Percentiles rank a stretch among this genome's conserved stretches.
phyloP scores from a whole-genome alignment of 169 alveolate genomes.

The Cryptosporidium sp. region DNA sequence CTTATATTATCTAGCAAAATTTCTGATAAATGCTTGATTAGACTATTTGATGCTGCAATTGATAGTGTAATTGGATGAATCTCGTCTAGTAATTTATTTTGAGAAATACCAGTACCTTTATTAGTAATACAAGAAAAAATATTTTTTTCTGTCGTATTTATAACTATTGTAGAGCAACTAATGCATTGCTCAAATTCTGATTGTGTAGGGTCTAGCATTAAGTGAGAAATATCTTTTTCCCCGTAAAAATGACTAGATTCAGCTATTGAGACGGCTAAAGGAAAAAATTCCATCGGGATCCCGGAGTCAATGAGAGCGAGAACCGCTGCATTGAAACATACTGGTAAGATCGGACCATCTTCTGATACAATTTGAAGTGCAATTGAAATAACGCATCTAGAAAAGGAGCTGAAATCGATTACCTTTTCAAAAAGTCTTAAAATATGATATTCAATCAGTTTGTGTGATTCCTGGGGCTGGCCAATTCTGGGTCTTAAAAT shows the following conservation, averaged over 20 bases:
- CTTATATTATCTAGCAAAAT: neutral
- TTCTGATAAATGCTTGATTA: neutral
- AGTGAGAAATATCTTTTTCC: neutral
- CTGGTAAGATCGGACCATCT: constrained; percentile 66
- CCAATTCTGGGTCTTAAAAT: constrained; percentile 41
- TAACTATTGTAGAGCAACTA: constrained; percentile 34
- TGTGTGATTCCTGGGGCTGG: constrained; percentile 28
- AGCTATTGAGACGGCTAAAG: constrained; percentile 62
- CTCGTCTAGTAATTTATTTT: constrained; percentile 9
- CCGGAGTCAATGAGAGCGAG: constrained; percentile 54
- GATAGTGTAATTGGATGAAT: constrained; percentile 21
- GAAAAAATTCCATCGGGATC: constrained; percentile 45
- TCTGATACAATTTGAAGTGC: constrained; percentile 57
- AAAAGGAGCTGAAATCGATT: constrained; percentile 35
- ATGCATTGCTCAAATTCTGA: constrained; percentile 44
- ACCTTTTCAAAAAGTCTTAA: constrained; percentile 26
- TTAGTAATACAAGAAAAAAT: constrained; percentile 32
- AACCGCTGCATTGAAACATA: constrained; percentile 64
- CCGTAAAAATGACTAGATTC: constrained; percentile 50
- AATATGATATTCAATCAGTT: constrained; percentile 35
- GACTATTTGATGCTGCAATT: constrained; percentile 35
- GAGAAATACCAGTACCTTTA: constrained; percentile 57
- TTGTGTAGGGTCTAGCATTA: constrained; percentile 42
- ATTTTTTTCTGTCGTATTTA: constrained; percentile 17
- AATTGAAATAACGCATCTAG: constrained; percentile 52